phyloP scores from a whole-genome alignment of 192 early-diverging fungal genomes.

The Backusella circina region DNA sequence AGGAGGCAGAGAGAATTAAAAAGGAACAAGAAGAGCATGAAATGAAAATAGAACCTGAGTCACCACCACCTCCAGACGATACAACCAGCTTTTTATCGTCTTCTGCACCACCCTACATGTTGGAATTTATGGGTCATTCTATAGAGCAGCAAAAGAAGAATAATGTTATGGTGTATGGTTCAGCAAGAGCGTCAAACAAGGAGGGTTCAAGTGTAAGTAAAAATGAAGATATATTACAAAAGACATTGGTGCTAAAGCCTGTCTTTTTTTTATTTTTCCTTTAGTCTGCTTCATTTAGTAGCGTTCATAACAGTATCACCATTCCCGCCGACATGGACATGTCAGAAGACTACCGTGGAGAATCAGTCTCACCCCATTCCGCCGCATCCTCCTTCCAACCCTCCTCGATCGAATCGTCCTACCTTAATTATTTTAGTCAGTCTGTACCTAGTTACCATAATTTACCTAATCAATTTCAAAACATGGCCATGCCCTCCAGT shows the following conservation, averaged over 20 bases:
- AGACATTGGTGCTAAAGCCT: not conserved
- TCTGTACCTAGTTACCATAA: conserved; percentile 13
- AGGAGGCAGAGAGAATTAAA: not conserved
- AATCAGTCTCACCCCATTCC: conserved; percentile 1
- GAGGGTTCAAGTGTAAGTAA: not conserved
- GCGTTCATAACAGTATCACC: conserved; percentile 8
- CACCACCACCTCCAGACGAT: conserved; percentile 30
- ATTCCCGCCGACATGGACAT: conserved; percentile 18
- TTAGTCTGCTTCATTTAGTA: not conserved
- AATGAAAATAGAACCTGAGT: not conserved
- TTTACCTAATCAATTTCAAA: conserved; percentile 8
- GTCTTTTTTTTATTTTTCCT: not conserved
- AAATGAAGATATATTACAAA: too few relatives aligned
- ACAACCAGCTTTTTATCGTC: conserved; percentile 31
- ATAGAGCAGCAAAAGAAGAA: not conserved
- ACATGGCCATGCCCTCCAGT: not conserved
- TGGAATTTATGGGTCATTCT: not conserved
- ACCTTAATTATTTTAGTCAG: conserved; percentile 8
- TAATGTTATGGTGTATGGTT: conserved; percentile 25
- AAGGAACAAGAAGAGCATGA: not conserved
- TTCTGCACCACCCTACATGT: conserved; percentile 34
- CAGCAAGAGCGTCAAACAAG: conserved; percentile 9
- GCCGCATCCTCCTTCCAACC: conserved; percentile 12
- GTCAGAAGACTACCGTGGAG: not conserved
- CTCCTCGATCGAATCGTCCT: conserved; percentile 6